These are phyloP conservation scores for Protomyces inouyei DNA, from an alignment of 1,139 yeast genomes.

Conservation along the genomic window DNA sequence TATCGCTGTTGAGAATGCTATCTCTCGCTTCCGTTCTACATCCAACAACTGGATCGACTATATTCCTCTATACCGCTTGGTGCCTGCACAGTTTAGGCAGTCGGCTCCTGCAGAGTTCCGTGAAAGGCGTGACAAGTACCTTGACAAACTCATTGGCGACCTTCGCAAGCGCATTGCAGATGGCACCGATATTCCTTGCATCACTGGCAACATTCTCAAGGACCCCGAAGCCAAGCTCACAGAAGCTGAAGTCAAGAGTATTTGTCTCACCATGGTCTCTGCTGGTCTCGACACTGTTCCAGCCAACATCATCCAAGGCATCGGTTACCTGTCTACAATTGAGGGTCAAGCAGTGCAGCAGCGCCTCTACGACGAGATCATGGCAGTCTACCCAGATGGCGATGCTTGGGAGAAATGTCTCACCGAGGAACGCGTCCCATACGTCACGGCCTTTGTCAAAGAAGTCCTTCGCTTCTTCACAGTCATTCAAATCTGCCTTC, in stretches of 20 bases:
- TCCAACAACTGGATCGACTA: slow-evolving; percentile 59
- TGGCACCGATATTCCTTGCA: slow-evolving; percentile 41
- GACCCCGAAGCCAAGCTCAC: slow-evolving; percentile 37
- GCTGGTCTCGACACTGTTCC: slow-evolving; percentile 74
- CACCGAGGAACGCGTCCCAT: slow-evolving; percentile 44
- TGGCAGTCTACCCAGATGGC: slow-evolving; percentile 39
- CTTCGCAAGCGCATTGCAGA: slow-evolving; percentile 36
- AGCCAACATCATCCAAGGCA: slow-evolving; percentile 54
- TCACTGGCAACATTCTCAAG: slow-evolving; percentile 47
- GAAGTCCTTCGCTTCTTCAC: slow-evolving; percentile 61
- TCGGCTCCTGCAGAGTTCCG: slow-evolving; percentile 42
- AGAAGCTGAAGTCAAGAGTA: slow-evolving; percentile 50
- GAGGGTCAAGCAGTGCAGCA: slow-evolving; percentile 47
- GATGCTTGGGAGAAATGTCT: slow-evolving; percentile 49
- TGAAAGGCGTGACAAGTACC: slow-evolving; percentile 51
- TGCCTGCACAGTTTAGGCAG: slow-evolving; percentile 25
- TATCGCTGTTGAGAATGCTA: slow-evolving; percentile 58
- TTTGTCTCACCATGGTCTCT: slow-evolving; percentile 66
- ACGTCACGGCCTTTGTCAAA: slow-evolving; percentile 52
- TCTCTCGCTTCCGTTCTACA: slow-evolving; percentile 60
- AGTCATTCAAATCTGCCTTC: slow-evolving; percentile 60
- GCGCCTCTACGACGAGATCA: slow-evolving; percentile 43
- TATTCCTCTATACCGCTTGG: slow-evolving; percentile 49
- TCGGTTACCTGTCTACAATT: slow-evolving; percentile 51
- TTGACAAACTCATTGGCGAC: slow-evolving; percentile 43